phyloP scores from a whole-genome alignment of 1,284 basidiomycete genomes.

The Pseudozyma hubeiensis region DNA sequence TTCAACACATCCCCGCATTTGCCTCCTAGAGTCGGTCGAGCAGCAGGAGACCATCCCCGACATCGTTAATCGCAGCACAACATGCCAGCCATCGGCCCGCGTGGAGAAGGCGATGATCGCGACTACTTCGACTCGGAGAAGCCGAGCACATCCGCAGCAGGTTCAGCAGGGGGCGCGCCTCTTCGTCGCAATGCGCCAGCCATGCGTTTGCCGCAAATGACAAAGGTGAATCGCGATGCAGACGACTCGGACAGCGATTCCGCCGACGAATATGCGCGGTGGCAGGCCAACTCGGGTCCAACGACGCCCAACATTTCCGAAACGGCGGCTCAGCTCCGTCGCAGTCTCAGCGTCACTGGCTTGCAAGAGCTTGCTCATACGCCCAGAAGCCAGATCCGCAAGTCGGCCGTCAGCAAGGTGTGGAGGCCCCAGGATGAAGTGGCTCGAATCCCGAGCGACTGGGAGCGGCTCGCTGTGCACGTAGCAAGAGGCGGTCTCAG shows the following conservation, averaged over 20 bases:
- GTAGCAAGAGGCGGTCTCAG: slow-evolving; percentile 60
- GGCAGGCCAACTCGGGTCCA: slow-evolving; percentile 44
- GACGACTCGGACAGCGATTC: slow-evolving; percentile 43
- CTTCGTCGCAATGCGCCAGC: slow-evolving; percentile 26
- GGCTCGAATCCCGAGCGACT: slow-evolving; percentile 60
- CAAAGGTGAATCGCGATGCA: slow-evolving; percentile 37
- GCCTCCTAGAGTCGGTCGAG: too few relatives aligned
- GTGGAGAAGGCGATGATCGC: not conserved
- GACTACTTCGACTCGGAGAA: slow-evolving; percentile 11
- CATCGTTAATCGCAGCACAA: not conserved
- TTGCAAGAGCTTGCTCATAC: slow-evolving; percentile 62
- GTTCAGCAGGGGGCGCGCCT: slow-evolving; percentile 3
- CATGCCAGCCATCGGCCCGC: slow-evolving; percentile 4
- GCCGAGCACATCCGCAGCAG: slow-evolving; percentile 2
- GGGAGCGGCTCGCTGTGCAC: slow-evolving; percentile 65
- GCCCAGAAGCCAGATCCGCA: slow-evolving; percentile 56
- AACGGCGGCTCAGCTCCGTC: slow-evolving; percentile 60
- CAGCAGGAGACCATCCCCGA: not conserved
- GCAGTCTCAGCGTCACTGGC: slow-evolving; percentile 57
- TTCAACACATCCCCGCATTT: too few relatives aligned
- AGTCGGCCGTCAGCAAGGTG: slow-evolving; percentile 60
- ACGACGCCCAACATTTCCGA: slow-evolving; percentile 65
- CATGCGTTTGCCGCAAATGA: slow-evolving; percentile 36
- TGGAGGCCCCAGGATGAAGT: slow-evolving; percentile 67
- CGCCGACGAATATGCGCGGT: slow-evolving; percentile 43